Evolutionary conservation across 2,329 filamentous ascomycete species (phyloP), one percentile per base, ranked within the genome.

Genomic region (Fusarium penzigii): DNA sequence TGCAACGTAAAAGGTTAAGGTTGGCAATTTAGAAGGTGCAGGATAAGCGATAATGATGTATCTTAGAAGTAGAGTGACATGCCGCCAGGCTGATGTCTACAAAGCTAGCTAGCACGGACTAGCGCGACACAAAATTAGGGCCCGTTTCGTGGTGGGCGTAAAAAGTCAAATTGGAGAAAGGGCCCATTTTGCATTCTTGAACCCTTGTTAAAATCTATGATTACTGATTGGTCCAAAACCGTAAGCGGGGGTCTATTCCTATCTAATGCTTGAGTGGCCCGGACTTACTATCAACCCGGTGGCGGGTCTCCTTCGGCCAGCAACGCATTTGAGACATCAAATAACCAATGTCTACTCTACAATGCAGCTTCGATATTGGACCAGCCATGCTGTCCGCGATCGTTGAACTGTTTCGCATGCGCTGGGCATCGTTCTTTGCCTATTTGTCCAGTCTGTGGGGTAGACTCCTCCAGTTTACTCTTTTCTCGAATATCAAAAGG

Each of bases 401-500:
- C 38, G 44, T 49, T 25, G 42, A 36, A 17, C 29, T 55, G 16
- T 17, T 52, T 17, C 38, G 20, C 17, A 45, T n/a, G 7, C 44
- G 39, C 32, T 55, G 48, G 52, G 44, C 44, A 5, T 16, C 48
- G 20, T 45, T 32, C 16, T 34, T 46, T 43, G 14, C 46, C 42
- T 48, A 42, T 38, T 11, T 52, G 7, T 42, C 45, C 32, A 55
- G 36, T 39, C 42, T 55, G 29, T 52, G 42, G 49, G 29, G 39
- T 17, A 38, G n/a, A 25, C 20, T 44, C 20, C 43, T 43, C 43
- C 39, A 39, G 17, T 44, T 51, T 20, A 41, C 29, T 20, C 17
- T 36, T 17, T n/a, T 16, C 40, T 17, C 14, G 29, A 29, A 25
- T 39, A 34, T 17, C 29, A 34, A 41, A 38, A 42, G 41, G 11